Evolutionary conservation across 2,329 filamentous ascomycete genomes (phyloP), one percentile per base, ranked within the genome.

Genomic region (Aureobasidium sp.): DNA sequence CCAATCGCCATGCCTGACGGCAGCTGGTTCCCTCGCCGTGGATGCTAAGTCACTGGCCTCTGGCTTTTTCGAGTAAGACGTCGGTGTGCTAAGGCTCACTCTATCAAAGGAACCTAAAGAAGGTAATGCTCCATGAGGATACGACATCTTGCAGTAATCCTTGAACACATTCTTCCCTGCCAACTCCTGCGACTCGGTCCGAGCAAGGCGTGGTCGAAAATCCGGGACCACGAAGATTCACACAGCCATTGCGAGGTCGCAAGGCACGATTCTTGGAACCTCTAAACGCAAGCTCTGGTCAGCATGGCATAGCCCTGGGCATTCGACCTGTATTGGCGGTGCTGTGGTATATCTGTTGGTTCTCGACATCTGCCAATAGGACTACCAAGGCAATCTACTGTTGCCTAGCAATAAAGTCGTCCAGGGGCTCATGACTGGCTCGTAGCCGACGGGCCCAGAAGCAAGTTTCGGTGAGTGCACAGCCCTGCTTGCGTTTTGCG

Each of bases 101-200:
- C 63, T 31, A 25, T 17, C 69, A 17, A 54, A 65, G 5, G 69
- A 72, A 19, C 65, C 70, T 57, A 67, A 72, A 21, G 68, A 71
- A n/a, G 67, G 74, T 59, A 64, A 66, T 23, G 66, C 69, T 35
- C 63, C 75, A 61, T 33, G 66, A 73, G 11, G 71, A 75, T 63
- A 71, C 72, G 37, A 70, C 64, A 10, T 64, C 38, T 57, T 63
- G 64, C 74, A 46, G 74, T 75, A 19, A 78, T 77, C 64, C 73
- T 77, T 60, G 70, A 75, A 64, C 74, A 77, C 63, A 61, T 77
- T 37, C 68, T 78, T 53, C 63, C 74, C 60, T 69, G 71, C n/a
- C 67, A 70, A 61, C 67, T 77, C 21, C 63, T 74, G 21, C 40
- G 23, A 21, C 54, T 61, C 2, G 61, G 71, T n/a, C 35, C 69